A percentile compares a stretch with the other conserved stretches of the same genome.
Conservation (phyloP, 805 yeast genomes). For the Kuraishia molischiana region DNA sequence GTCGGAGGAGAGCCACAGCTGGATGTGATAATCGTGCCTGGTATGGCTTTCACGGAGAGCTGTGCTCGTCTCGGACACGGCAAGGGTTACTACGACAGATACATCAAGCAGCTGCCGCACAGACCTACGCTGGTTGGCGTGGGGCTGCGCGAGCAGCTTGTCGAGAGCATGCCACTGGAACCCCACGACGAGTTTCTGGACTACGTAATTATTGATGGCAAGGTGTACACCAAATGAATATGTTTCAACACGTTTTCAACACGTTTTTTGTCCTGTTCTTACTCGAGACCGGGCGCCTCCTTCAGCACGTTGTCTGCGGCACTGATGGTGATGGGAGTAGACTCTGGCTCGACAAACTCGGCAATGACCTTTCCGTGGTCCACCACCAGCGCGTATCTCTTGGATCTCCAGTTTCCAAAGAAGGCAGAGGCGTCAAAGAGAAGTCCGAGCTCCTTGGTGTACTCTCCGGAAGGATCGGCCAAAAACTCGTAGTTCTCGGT, state of each 20-base stretch:
- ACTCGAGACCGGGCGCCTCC: constrained; percentile 14
- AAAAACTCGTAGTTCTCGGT: constrained; percentile 27
- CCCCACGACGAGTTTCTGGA: constrained; percentile 56
- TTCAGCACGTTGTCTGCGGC: constrained; percentile 35
- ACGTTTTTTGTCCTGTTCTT: neutral
- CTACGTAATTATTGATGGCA: constrained; percentile 34
- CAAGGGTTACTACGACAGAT: constrained; percentile 86
- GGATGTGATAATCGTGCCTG: constrained; percentile 80
- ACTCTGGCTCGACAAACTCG: constrained; percentile 73
- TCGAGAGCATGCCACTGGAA: constrained; percentile 43
- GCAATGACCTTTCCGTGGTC: constrained; percentile 65
- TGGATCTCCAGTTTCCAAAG: constrained; percentile 70
- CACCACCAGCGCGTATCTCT: constrained; percentile 67
- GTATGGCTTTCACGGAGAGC: constrained; percentile 58
- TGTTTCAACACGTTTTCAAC: neutral
- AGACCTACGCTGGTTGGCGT: constrained; percentile 47
- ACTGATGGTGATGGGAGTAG: constrained; percentile 53
- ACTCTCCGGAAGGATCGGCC: constrained; percentile 75
- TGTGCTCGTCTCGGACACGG: constrained; percentile 77
- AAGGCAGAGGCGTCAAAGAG: constrained; percentile 64
- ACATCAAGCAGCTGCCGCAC: constrained; percentile 29
- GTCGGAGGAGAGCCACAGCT: neutral
- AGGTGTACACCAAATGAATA: constrained; percentile 8
- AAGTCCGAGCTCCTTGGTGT: constrained; percentile 54
- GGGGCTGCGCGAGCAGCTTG: constrained; percentile 56